These are phyloP conservation scores for Populus ilicifolia DNA, from an alignment of 345 rosid species.

Conservation along the genomic window DNA sequence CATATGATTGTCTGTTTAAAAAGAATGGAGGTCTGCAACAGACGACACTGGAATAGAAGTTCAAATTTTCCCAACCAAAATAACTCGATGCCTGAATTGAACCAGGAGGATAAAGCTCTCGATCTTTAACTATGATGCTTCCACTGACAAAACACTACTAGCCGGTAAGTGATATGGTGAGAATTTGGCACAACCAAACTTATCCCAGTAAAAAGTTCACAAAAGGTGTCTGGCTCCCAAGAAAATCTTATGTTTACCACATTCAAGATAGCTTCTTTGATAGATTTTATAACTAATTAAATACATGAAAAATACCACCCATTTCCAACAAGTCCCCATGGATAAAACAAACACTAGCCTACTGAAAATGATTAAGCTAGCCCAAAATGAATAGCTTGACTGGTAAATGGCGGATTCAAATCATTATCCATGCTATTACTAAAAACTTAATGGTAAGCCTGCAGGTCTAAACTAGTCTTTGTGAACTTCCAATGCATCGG, in stretches of 20 bases:
- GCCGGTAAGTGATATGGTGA: not conserved
- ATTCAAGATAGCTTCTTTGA: not conserved
- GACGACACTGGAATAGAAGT: slow-evolving; percentile 24
- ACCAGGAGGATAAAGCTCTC: slow-evolving; percentile 4
- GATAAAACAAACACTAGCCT: not conserved
- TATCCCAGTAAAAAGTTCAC: not conserved
- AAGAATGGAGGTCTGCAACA: slow-evolving; percentile 34
- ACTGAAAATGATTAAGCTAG: no score
- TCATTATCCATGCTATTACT: not conserved
- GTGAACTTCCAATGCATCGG: not conserved
- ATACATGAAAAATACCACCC: not conserved
- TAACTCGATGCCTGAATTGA: slow-evolving; percentile 4
- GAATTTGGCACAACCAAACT: not conserved
- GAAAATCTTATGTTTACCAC: not conserved
- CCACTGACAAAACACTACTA: not conserved
- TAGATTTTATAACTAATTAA: not conserved
- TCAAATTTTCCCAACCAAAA: slow-evolving; percentile 18
- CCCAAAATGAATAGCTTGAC: not conserved
- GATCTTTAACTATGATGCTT: not conserved
- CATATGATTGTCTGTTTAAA: slow-evolving; percentile 28
- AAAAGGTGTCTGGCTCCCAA: slow-evolving; percentile 4
- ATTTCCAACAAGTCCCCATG: not conserved
- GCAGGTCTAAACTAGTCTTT: not conserved
- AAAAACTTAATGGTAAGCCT: not conserved
- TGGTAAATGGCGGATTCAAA: not conserved